These are phyloP conservation scores for Xylaria grammica DNA, from an alignment of 495 filamentous ascomycete species.

Conservation along the genomic window DNA sequence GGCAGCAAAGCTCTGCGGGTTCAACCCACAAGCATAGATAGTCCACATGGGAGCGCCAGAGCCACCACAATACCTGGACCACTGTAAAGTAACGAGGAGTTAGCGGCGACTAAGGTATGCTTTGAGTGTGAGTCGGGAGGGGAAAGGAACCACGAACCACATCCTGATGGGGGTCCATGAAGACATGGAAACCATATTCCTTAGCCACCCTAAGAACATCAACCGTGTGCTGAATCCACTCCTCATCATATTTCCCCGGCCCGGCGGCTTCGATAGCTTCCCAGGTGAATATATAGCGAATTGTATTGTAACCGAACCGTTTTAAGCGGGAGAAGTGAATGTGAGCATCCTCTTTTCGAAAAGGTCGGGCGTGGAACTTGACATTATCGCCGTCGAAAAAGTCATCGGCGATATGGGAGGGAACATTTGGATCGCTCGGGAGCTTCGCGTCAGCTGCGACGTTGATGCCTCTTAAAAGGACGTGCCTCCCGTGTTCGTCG, in stretches of 20 bases:
- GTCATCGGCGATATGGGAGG: constrained; percentile 74
- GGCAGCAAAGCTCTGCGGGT: constrained; percentile 79
- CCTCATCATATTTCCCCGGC: constrained; percentile 93
- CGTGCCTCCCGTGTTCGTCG: constrained; percentile 59
- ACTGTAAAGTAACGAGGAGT: constrained; percentile 54
- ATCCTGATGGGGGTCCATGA: constrained; percentile 98
- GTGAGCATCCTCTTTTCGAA: constrained; percentile 80
- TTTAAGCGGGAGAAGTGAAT: constrained; percentile 85
- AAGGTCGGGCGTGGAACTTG: constrained; percentile 86
- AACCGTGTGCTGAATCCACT: constrained; percentile 91
- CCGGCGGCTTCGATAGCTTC: constrained; percentile 96
- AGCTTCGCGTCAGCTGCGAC: constrained; percentile 68
- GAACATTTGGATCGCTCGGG: constrained; percentile 76
- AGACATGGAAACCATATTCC: constrained; percentile 90
- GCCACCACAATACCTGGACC: constrained; percentile 92
- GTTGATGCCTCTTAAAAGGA: constrained; percentile 68
- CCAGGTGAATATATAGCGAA: constrained; percentile 97
- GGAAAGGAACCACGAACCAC: constrained; percentile 64
- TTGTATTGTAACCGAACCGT: constrained; percentile 91
- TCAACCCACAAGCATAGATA: constrained; percentile 87
- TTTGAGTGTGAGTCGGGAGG: not conserved
- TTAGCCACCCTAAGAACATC: constrained; percentile 81
- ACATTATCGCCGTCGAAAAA: constrained; percentile 95
- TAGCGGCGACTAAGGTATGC: constrained; percentile 20
- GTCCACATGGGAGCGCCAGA: constrained; percentile 99